Evolutionary conservation across 2,329 filamentous ascomycete genomes (phyloP).

Genomic region (Fusarium setosum): DNA sequence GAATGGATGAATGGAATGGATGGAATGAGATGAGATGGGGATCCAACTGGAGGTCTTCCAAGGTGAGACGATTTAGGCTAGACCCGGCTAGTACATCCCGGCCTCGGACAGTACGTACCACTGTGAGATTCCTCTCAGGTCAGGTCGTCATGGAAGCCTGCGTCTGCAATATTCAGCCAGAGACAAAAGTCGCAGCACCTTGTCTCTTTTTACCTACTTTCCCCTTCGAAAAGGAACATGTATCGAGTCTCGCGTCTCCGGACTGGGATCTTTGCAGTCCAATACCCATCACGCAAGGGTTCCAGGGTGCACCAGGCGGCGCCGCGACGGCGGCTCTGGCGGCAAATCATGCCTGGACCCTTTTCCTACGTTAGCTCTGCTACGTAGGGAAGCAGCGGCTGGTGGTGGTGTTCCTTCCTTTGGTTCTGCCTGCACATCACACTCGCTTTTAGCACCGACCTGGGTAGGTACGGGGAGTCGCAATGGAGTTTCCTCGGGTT

Average conservation of each 20-base stretch:
- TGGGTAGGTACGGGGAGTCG: too few species aligned
- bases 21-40: constrained; percentile 10
- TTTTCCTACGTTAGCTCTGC: constrained; percentile 7
- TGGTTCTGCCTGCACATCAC: neutral
- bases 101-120: constrained; percentile 17
- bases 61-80: constrained; percentile 44
- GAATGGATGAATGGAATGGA: constrained; percentile 20
- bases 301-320: constrained; percentile 10
- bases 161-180: constrained; percentile 1
- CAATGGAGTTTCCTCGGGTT: constrained; percentile 30
- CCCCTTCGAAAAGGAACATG: neutral
- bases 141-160: too few species aligned
- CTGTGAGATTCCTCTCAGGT: neutral
- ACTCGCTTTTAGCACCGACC: neutral
- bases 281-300: constrained; percentile 25
- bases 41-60: constrained; percentile 22
- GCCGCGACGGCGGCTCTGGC: constrained; percentile 38
- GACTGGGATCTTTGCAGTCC: constrained; percentile 21
- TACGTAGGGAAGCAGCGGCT: constrained; percentile 1
- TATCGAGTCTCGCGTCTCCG: constrained; percentile 16
- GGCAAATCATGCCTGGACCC: constrained; percentile 23
- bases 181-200: constrained; percentile 25
- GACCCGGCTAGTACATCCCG: constrained; percentile 31
- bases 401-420: constrained; percentile 16
- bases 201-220: neutral